These are phyloP conservation scores for Mycena belliarum DNA, from an alignment of 768 basidiomycete genomes.

Conservation along the genomic window DNA sequence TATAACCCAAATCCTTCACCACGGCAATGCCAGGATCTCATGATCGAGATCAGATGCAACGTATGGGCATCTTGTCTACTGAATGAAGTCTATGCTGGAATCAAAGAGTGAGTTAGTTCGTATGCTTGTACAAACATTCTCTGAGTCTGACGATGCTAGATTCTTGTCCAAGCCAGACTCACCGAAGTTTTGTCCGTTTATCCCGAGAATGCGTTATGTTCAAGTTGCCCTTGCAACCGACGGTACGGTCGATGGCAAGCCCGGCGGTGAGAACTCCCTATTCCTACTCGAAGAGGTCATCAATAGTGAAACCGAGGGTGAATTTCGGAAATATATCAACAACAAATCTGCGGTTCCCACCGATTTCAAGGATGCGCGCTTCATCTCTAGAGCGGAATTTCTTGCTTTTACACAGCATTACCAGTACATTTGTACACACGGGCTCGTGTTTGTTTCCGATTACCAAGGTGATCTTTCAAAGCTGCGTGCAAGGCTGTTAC, in stretches of 20 bases:
- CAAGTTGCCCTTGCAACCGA: not conserved
- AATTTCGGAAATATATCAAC: not conserved
- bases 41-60: not conserved
- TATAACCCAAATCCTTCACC: not conserved
- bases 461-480: conserved; percentile 2
- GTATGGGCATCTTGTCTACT: not conserved
- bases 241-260: not conserved
- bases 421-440: not conserved
- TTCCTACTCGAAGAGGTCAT: not conserved
- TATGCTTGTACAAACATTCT: too few relatives aligned
- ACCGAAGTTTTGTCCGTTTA: too few relatives aligned
- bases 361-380: not conserved
- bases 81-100: not conserved
- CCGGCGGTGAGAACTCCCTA: not conserved
- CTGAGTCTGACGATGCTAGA: too few relatives aligned
- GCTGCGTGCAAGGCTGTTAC: not conserved
- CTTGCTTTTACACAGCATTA: conserved; percentile 1
- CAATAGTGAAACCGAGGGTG: not conserved
- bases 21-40: not conserved
- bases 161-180: too few relatives aligned
- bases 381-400: not conserved
- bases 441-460: conserved; percentile 1
- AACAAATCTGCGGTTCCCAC: not conserved
- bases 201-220: not conserved
- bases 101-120: not conserved